Evolutionary conservation across 495 filamentous ascomycete species (phyloP), one percentile per base, ranked within the genome.

Genomic region (Cercophora sp.): DNA sequence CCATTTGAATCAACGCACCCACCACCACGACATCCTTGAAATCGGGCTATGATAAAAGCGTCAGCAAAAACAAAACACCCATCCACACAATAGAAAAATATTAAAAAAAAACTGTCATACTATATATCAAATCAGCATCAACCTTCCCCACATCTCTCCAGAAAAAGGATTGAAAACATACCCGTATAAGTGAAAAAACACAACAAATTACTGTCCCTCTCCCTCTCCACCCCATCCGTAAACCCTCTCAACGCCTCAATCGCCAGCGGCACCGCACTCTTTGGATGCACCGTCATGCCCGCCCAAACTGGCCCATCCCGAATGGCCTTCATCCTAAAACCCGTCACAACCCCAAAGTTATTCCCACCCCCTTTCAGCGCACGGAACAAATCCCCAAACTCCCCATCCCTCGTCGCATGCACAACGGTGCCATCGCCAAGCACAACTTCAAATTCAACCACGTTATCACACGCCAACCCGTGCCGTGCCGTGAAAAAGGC

Each of bases 341-440:
- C 59, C 4, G 82, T 83, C n/a, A 84, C 77, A 51, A 87, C 73
- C 10, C 81, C 82, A 48, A 85, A 80, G 64, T 84, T 86, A 42
- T 4, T 32, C 8, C 29, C 29, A 13, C 29, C 29, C 29, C 29
- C 29, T 32, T 32, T 32, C 29, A 86, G 64, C 2, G 78, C 77
- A 19, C 62, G 61, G 54, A 75, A 84, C 8, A 86, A 78, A 36
- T 76, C 70, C 2, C 50, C 16, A 39, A 72, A 44, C n/a, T 25
- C 18, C 29, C 29, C 29, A 2, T 39, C 35, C 0, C 55, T 44
- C 13, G 62, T 72, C 27, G 66, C 74, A 9, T 65, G 63, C 8
- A 73, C 52, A 26, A 76, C 53, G 0, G 15, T 31, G 0, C 70
- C 68, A 32, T 65, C 46, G 18, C 72, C 64, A 0, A 74, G 68